Percentiles rank a stretch among this genome's conserved stretches.
Conservation (phyloP, 2,329 filamentous ascomycete genomes). For the Fonsecaea multimorphosa region DNA sequence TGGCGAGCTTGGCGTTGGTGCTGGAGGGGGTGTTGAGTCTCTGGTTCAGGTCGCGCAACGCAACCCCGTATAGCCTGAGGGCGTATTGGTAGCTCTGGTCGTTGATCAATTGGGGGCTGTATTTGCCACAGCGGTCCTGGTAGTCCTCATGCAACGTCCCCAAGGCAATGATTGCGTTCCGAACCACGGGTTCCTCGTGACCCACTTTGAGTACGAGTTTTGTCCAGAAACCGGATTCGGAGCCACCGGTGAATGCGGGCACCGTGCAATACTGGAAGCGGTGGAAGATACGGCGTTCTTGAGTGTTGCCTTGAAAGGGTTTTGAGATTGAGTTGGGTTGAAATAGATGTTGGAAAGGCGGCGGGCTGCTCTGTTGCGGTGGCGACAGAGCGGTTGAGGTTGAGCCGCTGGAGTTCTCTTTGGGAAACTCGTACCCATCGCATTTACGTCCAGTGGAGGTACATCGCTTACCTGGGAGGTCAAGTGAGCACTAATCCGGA, state of each 20-base stretch:
- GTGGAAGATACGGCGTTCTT: conserved; percentile 66
- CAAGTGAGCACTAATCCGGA: conserved; percentile 30
- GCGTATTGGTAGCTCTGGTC: conserved; percentile 59
- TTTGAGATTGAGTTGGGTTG: conserved; percentile 41
- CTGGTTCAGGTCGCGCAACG: conserved; percentile 59
- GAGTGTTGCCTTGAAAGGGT: conserved; percentile 56
- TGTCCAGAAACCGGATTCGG: conserved; percentile 70
- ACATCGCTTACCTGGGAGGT: conserved; percentile 59
- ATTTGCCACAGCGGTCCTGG: conserved; percentile 39
- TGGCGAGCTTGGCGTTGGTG: conserved; percentile 58
- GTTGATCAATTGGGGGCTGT: conserved; percentile 51
- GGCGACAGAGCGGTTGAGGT: conserved; percentile 23
- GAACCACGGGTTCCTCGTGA: conserved; percentile 65
- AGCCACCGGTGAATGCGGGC: conserved; percentile 69
- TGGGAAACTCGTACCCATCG: conserved; percentile 61
- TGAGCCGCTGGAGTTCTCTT: conserved; percentile 28
- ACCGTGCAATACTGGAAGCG: conserved; percentile 68
- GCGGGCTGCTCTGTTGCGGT: conserved; percentile 23
- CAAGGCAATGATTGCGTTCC: conserved; percentile 69
- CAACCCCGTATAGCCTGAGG: conserved; percentile 64
- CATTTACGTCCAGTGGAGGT: conserved; percentile 64
- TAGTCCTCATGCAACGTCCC: conserved; percentile 67
- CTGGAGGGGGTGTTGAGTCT: conserved; percentile 49
- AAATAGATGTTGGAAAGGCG: conserved; percentile 29
- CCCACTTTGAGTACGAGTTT: conserved; percentile 68